A percentile compares a stretch with the other conserved stretches of the same genome.
phyloP scores from a whole-genome alignment of 768 basidiomycete genomes.

The Lactarius vividus region DNA sequence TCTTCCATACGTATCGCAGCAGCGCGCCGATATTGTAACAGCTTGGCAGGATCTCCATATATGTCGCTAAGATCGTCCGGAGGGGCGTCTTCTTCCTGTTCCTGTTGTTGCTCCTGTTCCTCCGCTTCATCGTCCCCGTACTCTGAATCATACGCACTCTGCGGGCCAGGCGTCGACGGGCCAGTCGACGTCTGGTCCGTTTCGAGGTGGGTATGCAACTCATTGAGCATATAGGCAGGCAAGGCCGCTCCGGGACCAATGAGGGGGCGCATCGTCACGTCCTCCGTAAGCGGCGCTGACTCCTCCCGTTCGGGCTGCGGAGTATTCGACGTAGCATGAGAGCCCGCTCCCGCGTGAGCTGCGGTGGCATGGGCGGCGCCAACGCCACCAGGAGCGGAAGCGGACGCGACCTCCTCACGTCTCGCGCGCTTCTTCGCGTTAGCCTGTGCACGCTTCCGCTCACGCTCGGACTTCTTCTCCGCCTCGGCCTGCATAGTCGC shows the following conservation, averaged over 20 bases:
- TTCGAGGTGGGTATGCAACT: conserved; percentile 14
- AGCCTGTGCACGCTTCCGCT: conserved; percentile 49
- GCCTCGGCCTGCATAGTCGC: conserved; percentile 72
- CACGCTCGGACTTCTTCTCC: conserved; percentile 52
- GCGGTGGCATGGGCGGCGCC: neutral
- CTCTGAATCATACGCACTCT: conserved; percentile 26
- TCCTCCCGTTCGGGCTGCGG: conserved; percentile 21
- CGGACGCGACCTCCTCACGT: conserved; percentile 30
- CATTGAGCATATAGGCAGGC: conserved; percentile 22
- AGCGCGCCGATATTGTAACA: conserved; percentile 22
- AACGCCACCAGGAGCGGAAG: neutral
- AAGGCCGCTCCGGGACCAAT: conserved; percentile 11
- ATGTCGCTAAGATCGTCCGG: conserved; percentile 19
- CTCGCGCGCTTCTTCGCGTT: conserved; percentile 53
- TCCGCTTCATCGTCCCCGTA: conserved; percentile 19
- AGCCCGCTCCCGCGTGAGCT: neutral
- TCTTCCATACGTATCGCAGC: conserved; percentile 25
- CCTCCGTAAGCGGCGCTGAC: conserved; percentile 16
- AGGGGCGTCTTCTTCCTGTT: conserved; percentile 23
- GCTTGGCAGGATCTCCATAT: conserved; percentile 21
- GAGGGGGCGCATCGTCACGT: conserved; percentile 16
- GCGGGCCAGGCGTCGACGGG: conserved; percentile 24
- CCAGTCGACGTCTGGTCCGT: conserved; percentile 27
- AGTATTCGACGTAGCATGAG: conserved; percentile 11
- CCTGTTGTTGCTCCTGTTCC: conserved; percentile 22